Conservation (phyloP, 805 yeast species). For the Myxozyma kluyveri region DNA sequence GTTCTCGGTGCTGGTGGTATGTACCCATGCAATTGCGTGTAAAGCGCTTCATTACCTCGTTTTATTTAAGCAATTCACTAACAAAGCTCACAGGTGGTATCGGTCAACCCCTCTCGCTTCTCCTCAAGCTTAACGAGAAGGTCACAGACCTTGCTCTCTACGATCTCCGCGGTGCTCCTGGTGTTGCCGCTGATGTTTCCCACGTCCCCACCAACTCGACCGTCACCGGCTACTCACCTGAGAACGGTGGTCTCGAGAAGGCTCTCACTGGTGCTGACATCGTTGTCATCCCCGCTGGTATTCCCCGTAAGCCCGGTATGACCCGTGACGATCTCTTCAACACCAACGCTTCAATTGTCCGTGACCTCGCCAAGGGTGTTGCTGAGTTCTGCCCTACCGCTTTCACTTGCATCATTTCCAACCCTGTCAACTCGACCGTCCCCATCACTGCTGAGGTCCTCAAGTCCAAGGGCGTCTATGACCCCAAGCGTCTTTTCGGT, state of each 20-base stretch:
- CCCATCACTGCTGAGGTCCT: slow-evolving; percentile 94
- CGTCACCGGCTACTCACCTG: slow-evolving; percentile 86
- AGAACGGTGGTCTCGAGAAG: slow-evolving; percentile 62
- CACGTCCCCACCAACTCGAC: slow-evolving; percentile 90
- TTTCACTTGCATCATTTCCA: slow-evolving; percentile 75
- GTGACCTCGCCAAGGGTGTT: slow-evolving; percentile 82
- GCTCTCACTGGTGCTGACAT: slow-evolving; percentile 73
- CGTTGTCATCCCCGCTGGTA: slow-evolving; percentile 94
- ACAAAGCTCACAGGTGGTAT: slow-evolving; percentile 60
- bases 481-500: slow-evolving; percentile 91
- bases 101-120: slow-evolving; percentile 82
- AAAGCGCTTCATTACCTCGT: no score
- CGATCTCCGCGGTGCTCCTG: slow-evolving; percentile 90
- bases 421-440: slow-evolving; percentile 96
- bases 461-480: slow-evolving; percentile 79
- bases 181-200: slow-evolving; percentile 94
- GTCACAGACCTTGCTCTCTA: slow-evolving; percentile 82
- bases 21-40: not conserved
- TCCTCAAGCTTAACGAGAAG: slow-evolving; percentile 82
- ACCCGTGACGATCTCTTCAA: slow-evolving; percentile 95
- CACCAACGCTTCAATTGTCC: slow-evolving; percentile 93
- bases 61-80: slow-evolving; percentile 39
- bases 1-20: slow-evolving; percentile 68
- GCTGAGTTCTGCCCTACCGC: slow-evolving; percentile 86
- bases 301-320: slow-evolving; percentile 98